Base-by-base conservation (phyloP, 805 yeast genomes). In the Wickerhamiella brachini region DNA sequence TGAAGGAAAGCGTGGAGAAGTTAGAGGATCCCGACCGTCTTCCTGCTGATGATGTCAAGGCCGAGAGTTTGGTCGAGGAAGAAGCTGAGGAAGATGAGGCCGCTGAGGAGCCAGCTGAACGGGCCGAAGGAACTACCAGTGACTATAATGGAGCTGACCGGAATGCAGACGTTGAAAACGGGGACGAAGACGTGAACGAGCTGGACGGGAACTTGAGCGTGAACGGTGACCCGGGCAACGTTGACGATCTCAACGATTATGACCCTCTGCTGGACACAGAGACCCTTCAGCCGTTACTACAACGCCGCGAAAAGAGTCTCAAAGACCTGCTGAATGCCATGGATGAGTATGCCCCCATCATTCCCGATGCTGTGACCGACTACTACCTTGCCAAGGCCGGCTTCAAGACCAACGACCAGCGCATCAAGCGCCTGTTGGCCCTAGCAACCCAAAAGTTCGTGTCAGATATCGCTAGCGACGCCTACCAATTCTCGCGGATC, bases 311-410 rank as follows among this genome's bases (percentile, higher is more conserved):
- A 15, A 55, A 56, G 34, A 54, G 59, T 29, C 69, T 93, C 49
- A 79, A 82, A 58, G 97, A 93, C 59, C 81, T 93, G 37, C 71
- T 93, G 26, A 83, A 82, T 34, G 72, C 88, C 73, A 83, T 93
- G 90, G 95, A 87, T 57, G 96, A 88, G 53, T 87, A 82, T 64
- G 86, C 95, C 2, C 98, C 98, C 1, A 82, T 90, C 34, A 93
- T 93, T 42, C 98, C 98, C 0, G 97, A 93, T 64, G 89, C 95
- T 0, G 97, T 93, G 10, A 85, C 95, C 0, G 97, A 90, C 62
- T 93, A 88, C 64, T 93, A 90, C 61, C 68, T 90, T 49, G 78
- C 86, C 22, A 82, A 83, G 61, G 83, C 87, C 55, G 97, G 97
- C 41, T 81, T 93, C 59, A 83, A 81, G 53, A 79, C 93, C 24